Percentiles rank a stretch among this genome's conserved stretches.
phyloP scores from a whole-genome alignment of 2,329 filamentous ascomycete genomes.

The Onygena corvina region DNA sequence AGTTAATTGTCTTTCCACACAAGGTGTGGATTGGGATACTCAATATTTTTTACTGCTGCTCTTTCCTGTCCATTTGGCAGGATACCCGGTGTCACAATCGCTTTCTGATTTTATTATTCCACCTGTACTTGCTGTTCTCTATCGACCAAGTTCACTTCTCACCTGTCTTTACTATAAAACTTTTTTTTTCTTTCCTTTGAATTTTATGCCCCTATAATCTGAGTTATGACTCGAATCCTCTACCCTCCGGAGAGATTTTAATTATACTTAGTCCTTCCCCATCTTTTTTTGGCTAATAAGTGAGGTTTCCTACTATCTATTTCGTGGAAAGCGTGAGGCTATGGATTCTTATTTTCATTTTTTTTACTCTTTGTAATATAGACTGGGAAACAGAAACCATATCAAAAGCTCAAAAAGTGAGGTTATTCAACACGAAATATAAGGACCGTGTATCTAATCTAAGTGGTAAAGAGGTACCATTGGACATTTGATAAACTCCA shows the following conservation, averaged over 20 bases:
- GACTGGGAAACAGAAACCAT: slow-evolving; percentile 1
- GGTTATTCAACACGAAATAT: neutral
- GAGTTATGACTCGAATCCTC: neutral
- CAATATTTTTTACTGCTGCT: neutral
- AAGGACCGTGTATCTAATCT: too few relatives aligned
- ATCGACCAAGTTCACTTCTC: neutral
- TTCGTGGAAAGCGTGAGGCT: neutral
- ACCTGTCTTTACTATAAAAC: slow-evolving; percentile 8
- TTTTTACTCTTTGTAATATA: slow-evolving; percentile 3
- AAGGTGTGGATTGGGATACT: neutral
- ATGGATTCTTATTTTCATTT: neutral
- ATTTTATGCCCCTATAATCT: neutral
- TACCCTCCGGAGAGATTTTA: slow-evolving; percentile 1
- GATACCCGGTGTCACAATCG: neutral
- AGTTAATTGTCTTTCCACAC: slow-evolving; percentile 2
- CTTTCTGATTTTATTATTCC: neutral
- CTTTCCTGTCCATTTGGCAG: neutral
- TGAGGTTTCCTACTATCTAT: slow-evolving; percentile 1
- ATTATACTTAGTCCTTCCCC: neutral
- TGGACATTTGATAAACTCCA: too few relatives aligned
- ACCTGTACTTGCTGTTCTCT: neutral
- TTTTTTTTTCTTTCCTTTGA: neutral
- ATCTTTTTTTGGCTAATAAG: neutral
- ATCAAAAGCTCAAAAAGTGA: slow-evolving; percentile 4
- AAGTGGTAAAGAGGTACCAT: too few relatives aligned